A percentile compares a stretch with the other conserved stretches of the same genome.
Evolutionary conservation across 345 rosid species (phyloP).

Genomic region (Populus pruinosa): DNA sequence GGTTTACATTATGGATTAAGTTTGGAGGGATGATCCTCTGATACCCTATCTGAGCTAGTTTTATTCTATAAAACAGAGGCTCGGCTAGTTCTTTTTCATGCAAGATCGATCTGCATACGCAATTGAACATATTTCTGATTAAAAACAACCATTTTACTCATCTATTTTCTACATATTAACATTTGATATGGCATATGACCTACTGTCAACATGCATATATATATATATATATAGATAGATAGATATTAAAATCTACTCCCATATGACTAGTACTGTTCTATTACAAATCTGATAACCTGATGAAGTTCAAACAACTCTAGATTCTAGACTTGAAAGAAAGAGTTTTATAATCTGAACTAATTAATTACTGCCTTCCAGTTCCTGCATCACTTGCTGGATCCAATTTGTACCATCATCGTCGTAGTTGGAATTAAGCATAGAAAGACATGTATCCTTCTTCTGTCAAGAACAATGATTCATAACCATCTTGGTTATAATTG

Average conservation of each 20-base stretch:
- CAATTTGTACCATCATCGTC: conserved; percentile 1
- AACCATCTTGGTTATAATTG: neutral
- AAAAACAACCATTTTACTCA: neutral
- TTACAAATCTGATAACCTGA: neutral
- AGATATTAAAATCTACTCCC: neutral
- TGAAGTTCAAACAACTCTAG: neutral
- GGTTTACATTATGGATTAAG: neutral
- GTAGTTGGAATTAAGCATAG: neutral
- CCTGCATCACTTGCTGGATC: conserved; percentile 14
- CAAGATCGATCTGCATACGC: neutral
- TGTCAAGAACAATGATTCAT: neutral
- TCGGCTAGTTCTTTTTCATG: neutral
- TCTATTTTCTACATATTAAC: neutral
- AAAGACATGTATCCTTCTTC: neutral
- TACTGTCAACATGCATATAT: neutral
- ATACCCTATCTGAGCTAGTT: neutral
- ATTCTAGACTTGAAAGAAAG: neutral
- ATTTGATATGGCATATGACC: neutral
- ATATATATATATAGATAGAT: too few species aligned
- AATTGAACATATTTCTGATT: neutral
- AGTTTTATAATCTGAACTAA: neutral
- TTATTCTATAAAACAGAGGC: neutral
- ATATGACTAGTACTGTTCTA: neutral
- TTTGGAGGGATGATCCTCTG: neutral
- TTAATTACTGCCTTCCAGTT: neutral